These are phyloP conservation scores for Aegilops bicornis DNA, from an alignment of 176 grass and related monocot genomes.

Conservation along the genomic window DNA sequence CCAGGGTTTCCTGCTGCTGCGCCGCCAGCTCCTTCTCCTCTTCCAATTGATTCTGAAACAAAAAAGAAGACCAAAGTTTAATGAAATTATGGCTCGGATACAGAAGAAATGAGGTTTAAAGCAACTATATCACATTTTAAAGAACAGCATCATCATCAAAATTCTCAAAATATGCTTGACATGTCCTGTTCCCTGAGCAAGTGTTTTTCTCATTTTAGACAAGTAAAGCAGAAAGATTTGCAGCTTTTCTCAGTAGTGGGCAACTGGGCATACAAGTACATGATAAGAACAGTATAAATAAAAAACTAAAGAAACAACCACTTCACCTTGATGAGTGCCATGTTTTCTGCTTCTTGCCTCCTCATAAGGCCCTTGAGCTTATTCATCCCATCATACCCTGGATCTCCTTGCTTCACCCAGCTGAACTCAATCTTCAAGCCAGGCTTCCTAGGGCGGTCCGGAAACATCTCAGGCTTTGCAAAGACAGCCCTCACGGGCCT, in stretches of 20 bases:
- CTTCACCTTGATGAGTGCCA: constrained; percentile 21
- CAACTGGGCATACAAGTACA: neutral
- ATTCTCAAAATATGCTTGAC: neutral
- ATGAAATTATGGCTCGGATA: neutral
- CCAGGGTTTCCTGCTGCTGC: constrained; percentile 48
- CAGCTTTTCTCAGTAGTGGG: neutral
- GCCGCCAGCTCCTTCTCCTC: constrained; percentile 52
- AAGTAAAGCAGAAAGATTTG: neutral
- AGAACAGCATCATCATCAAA: neutral
- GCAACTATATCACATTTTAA: neutral
- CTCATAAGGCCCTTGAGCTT: constrained; percentile 40
- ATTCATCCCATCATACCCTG: constrained; percentile 28
- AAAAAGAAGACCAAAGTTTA: neutral
- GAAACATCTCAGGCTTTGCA: constrained; percentile 50
- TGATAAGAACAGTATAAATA: neutral
- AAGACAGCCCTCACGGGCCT: constrained; percentile 47
- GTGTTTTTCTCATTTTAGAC: neutral
- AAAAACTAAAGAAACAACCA: neutral
- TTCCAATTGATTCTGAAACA: constrained; percentile 44
- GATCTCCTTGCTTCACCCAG: constrained; percentile 40
- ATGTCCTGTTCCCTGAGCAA: neutral
- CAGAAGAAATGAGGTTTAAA: neutral
- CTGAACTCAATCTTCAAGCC: constrained; percentile 40
- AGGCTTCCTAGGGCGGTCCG: constrained; percentile 46
- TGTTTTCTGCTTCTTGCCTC: neutral